phyloP scores from a whole-genome alignment of 2,329 filamentous ascomycete genomes.

The Xylaria polymorpha region DNA sequence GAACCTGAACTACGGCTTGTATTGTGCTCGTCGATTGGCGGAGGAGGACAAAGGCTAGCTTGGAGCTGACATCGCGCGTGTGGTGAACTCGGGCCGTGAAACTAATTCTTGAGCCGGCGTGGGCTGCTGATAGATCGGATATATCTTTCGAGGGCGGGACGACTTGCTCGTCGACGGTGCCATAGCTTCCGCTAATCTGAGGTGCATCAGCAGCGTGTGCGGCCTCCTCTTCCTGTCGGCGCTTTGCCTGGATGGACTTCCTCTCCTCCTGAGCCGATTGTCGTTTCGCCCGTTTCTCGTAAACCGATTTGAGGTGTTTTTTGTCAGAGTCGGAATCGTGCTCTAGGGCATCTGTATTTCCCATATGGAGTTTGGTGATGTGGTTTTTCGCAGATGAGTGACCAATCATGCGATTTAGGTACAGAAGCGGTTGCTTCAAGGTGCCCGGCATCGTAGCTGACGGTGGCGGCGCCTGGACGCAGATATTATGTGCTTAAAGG shows the following conservation, averaged over 20 bases:
- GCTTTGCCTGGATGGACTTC: constrained; percentile 49
- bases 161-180: constrained; percentile 53
- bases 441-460: constrained; percentile 48
- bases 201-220: constrained; percentile 45
- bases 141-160: constrained; percentile 55
- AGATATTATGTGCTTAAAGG: neutral
- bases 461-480: constrained; percentile 10
- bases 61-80: constrained; percentile 82
- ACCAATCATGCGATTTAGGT: constrained; percentile 54
- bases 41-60: constrained; percentile 86
- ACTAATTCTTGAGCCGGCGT: constrained; percentile 68
- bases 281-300: constrained; percentile 51
- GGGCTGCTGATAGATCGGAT: constrained; percentile 54
- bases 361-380: constrained; percentile 53
- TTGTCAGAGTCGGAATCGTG: constrained; percentile 48
- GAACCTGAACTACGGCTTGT: constrained; percentile 77
- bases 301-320: constrained; percentile 50
- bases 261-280: constrained; percentile 51
- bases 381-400: constrained; percentile 55
- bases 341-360: constrained; percentile 51
- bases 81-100: constrained; percentile 83
- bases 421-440: constrained; percentile 54
- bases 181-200: constrained; percentile 46
- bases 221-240: constrained; percentile 51
- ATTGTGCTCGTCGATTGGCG: constrained; percentile 85